A percentile compares a stretch with the other conserved stretches of the same genome.
phyloP scores from a whole-genome alignment of 768 basidiomycete species.

The Phylloporus sp. region DNA sequence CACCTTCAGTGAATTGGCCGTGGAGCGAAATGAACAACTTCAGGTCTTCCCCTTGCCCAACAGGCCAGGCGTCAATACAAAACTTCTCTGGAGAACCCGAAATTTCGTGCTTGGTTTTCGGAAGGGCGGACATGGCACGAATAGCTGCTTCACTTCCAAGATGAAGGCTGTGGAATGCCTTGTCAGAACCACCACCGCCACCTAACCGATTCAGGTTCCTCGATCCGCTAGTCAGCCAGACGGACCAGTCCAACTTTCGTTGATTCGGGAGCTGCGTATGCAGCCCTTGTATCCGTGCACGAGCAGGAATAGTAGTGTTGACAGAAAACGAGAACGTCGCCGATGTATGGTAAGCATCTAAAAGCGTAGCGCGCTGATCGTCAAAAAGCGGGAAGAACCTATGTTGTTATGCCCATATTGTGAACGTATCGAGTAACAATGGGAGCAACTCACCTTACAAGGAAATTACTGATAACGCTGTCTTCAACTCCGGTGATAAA shows the following conservation, averaged over 20 bases:
- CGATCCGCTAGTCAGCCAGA: constrained; percentile 64
- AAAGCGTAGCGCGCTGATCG: constrained; percentile 59
- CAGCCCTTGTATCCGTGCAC: constrained; percentile 70
- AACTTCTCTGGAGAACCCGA: constrained; percentile 76
- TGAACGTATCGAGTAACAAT: background rate
- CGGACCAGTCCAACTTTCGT: constrained; percentile 72
- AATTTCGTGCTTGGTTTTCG: constrained; percentile 81
- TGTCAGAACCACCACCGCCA: constrained; percentile 55
- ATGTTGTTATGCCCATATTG: constrained; percentile 7
- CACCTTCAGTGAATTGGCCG: constrained; percentile 90
- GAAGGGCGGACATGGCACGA: constrained; percentile 59
- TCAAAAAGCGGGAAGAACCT: constrained; percentile 90
- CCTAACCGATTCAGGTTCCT: constrained; percentile 74
- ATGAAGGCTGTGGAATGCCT: constrained; percentile 64
- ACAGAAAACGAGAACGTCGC: constrained; percentile 92
- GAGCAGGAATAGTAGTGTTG: constrained; percentile 77
- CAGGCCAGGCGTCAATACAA: constrained; percentile 81
- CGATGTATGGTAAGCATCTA: constrained; percentile 72
- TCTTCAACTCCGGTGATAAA: constrained; percentile 74
- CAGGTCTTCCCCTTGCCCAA: constrained; percentile 52
- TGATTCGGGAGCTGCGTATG: constrained; percentile 77
- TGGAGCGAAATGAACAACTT: constrained; percentile 73
- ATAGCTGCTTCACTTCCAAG: constrained; percentile 64
- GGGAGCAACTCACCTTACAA: constrained; percentile 56
- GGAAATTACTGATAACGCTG: constrained; percentile 67